Percentiles rank a stretch among this genome's conserved stretches.
Evolutionary conservation across 1,284 basidiomycete genomes (phyloP).

Genomic region (Termitomyces sp.): DNA sequence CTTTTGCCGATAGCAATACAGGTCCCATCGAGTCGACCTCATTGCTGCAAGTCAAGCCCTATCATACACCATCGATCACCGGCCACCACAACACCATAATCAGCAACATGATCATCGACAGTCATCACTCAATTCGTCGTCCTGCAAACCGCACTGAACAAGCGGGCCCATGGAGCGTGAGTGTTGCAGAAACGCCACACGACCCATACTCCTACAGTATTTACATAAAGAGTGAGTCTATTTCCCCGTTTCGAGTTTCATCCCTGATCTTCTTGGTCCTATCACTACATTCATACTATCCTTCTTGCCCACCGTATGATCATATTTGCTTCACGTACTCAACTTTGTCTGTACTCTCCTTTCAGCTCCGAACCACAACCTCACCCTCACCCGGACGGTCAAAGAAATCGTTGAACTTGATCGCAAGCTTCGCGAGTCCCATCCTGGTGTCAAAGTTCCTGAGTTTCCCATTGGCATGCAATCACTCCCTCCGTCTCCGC

Average conservation of each 20-base stretch:
- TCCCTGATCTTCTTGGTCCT: slow-evolving; percentile 5
- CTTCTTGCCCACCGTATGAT: slow-evolving; percentile 6
- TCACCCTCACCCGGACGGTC: slow-evolving; percentile 75
- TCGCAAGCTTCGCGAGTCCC: slow-evolving; percentile 60
- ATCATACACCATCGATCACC: slow-evolving; percentile 17
- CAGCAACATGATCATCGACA: slow-evolving; percentile 31
- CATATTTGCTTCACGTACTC: slow-evolving; percentile 17
- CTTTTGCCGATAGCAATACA: slow-evolving; percentile 21
- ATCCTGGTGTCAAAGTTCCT: slow-evolving; percentile 52
- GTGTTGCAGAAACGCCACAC: slow-evolving; percentile 66
- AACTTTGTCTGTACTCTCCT: slow-evolving; percentile 23
- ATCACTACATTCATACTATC: slow-evolving; percentile 4
- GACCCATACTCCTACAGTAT: slow-evolving; percentile 56
- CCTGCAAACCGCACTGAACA: slow-evolving; percentile 50
- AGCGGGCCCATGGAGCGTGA: slow-evolving; percentile 71
- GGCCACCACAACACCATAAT: slow-evolving; percentile 14
- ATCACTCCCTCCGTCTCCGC: slow-evolving; percentile 42
- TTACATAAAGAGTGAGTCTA: slow-evolving; percentile 63
- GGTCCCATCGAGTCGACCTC: slow-evolving; percentile 2
- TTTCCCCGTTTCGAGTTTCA: slow-evolving; percentile 11
- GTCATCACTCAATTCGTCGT: slow-evolving; percentile 27
- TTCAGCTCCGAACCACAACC: slow-evolving; percentile 80
- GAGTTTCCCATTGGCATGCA: slow-evolving; percentile 55
- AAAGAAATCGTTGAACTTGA: slow-evolving; percentile 75
- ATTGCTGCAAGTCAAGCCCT: slow-evolving; percentile 15